Evolutionary conservation across 2,329 filamentous ascomycete genomes (phyloP), one percentile per base, ranked within the genome.

Genomic region (Neonectria sp.): DNA sequence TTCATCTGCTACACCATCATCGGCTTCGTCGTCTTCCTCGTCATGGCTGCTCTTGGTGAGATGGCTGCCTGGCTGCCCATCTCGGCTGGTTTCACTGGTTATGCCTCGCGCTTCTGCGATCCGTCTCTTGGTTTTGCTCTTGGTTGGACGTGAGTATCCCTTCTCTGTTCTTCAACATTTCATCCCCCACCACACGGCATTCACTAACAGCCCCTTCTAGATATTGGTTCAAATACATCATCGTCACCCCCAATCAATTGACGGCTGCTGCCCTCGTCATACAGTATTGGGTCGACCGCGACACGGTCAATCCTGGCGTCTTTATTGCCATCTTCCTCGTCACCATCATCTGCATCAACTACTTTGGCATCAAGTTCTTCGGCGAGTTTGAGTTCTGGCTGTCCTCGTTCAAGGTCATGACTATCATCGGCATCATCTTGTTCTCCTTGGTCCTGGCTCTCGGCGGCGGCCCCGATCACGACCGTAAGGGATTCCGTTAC

Each of bases 31-130:
- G 93, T 95, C 71, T 96, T 91, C 80, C 83, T 94, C 48, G 93
- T 96, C 73, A 95, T 96, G 92, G 91, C 90, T 65, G 91, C 89
- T 63, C 88, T 96, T 4, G 93, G 93, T 69, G 93, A 95, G 80
- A 96, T 96, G 92, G 92, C 93, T 9, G 89, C 93, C 59, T 96
- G 92, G 92, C 81, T 96, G 37, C 93, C 93, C 57, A 86, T 95
- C 75, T 88, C 90, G 61, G 90, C 92, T 77, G 93, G 93, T 73
- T 97, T 96, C 81, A 93, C 93, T 68, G 92, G 92, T 75, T 96
- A 95, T 77, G 93, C 93, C 27, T 88, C 90, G 67, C 88, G 93
- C 55, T 96, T 94, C 83, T 92, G 90, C 75, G 93, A 96, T 74
- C 93, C 93, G 60, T 92, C 93, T 67, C 87, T 96, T 29, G 93